Conservation (phyloP, 2,329 filamentous ascomycete genomes). For the Chaetomiaceae sp. region DNA sequence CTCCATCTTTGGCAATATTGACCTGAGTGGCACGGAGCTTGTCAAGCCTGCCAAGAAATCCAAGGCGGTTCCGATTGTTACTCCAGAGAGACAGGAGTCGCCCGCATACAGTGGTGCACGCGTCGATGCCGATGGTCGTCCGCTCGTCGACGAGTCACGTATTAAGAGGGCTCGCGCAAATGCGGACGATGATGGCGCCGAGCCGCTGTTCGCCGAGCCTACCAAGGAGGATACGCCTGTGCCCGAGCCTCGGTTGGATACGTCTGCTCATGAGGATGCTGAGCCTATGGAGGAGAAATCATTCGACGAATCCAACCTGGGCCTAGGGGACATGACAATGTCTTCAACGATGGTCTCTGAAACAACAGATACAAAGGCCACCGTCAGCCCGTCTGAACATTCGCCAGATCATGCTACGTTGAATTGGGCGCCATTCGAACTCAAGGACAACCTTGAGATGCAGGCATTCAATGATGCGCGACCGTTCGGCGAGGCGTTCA, state of each 20-base stretch:
- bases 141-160: conserved; percentile 61
- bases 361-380: conserved; percentile 51
- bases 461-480: conserved; percentile 50
- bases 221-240: conserved; percentile 34
- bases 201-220: conserved; percentile 68
- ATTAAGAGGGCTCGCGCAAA: conserved; percentile 69
- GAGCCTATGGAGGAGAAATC: conserved; percentile 29
- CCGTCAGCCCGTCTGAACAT: conserved; percentile 49
- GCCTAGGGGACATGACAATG: conserved; percentile 47
- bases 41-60: conserved; percentile 65
- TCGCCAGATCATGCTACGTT: conserved; percentile 47
- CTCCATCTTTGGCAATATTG: conserved; percentile 68
- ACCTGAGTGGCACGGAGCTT: conserved; percentile 57
- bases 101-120: conserved; percentile 25
- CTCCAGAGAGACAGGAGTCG: conserved; percentile 50
- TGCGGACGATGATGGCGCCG: conserved; percentile 64
- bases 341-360: conserved; percentile 52
- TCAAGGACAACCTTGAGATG: conserved; percentile 46
- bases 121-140: conserved; percentile 57
- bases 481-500: conserved; percentile 43
- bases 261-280: conserved; percentile 31
- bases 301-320: conserved; percentile 41
- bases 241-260: conserved; percentile 25
- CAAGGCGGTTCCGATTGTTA: conserved; percentile 79
- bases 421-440: conserved; percentile 59